Percentiles rank a stretch among this genome's conserved stretches.
Conservation (phyloP, 768 basidiomycete species). For the Nidularia sp. region DNA sequence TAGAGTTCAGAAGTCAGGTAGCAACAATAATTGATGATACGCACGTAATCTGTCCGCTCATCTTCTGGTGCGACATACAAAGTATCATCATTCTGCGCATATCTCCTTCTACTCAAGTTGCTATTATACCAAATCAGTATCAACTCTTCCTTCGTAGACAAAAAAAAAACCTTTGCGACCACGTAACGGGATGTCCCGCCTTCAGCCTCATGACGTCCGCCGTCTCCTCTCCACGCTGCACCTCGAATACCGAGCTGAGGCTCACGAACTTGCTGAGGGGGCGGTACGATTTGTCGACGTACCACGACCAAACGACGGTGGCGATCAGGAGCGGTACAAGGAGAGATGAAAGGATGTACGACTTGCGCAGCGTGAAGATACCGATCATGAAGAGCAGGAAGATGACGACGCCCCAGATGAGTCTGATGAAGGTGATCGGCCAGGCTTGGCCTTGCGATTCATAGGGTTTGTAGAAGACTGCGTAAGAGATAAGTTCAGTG, state of each 20-base stretch:
- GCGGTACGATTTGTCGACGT: conserved; percentile 59
- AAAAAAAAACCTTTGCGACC: conserved; percentile 72
- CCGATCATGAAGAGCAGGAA: conserved; percentile 98
- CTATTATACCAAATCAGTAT: conserved; percentile 29
- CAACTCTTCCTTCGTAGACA: neutral
- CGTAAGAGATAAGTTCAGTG: neutral
- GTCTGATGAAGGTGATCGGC: conserved; percentile 90
- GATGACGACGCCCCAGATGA: conserved; percentile 89
- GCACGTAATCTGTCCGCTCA: conserved; percentile 84
- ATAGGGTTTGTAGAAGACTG: conserved; percentile 98
- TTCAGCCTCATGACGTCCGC: conserved; percentile 72
- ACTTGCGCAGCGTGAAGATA: conserved; percentile 69
- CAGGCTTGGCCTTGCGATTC: conserved; percentile 97
- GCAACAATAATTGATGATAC: conserved; percentile 10
- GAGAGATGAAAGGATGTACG: conserved; percentile 47
- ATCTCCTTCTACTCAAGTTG: conserved; percentile 80
- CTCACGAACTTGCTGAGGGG: conserved; percentile 82
- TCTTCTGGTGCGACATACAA: conserved; percentile 95
- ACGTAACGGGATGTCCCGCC: conserved; percentile 82
- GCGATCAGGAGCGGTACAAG: conserved; percentile 72
- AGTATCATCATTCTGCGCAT: conserved; percentile 91
- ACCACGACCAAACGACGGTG: conserved; percentile 81
- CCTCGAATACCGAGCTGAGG: conserved; percentile 83
- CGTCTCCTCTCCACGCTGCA: conserved; percentile 84
- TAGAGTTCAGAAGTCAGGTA: conserved; percentile 9